A percentile compares a stretch with the other conserved stretches of the same genome.
These are phyloP conservation scores for Esteya vermicola DNA, from an alignment of 2,329 filamentous ascomycete genomes.

Conservation along the genomic window DNA sequence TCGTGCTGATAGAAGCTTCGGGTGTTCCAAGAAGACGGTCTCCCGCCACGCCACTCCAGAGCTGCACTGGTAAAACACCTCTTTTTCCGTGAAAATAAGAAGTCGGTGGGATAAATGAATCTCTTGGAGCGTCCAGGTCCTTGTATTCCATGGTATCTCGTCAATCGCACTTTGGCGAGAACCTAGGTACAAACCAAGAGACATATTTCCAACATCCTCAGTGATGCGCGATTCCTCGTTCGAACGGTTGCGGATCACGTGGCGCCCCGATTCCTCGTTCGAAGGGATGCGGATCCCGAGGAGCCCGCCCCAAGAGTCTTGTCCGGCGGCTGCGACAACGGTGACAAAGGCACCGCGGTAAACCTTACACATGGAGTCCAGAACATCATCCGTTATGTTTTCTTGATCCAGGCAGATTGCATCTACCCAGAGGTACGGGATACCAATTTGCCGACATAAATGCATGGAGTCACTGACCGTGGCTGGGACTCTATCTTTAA, in stretches of 20 bases:
- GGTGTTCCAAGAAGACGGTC: too few relatives aligned
- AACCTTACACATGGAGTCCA: neutral
- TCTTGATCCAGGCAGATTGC: neutral
- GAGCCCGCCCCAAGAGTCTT: neutral
- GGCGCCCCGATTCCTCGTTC: neutral
- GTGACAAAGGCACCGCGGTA: neutral
- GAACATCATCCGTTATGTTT: neutral
- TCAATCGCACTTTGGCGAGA: neutral
- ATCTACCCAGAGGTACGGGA: neutral
- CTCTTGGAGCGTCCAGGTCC: neutral
- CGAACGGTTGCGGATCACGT: neutral
- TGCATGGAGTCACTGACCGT: neutral
- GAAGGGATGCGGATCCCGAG: neutral
- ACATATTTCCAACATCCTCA: neutral
- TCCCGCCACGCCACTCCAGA: too few relatives aligned
- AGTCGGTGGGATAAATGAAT: neutral
- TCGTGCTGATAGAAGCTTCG: too few relatives aligned
- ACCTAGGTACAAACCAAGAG: neutral
- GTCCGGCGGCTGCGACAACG: neutral
- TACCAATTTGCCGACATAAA: neutral
- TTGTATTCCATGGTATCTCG: neutral
- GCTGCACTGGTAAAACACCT: too few relatives aligned
- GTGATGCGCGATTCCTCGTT: neutral
- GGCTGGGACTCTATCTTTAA: neutral
- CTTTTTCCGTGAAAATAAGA: neutral